Percentiles rank a stretch among this genome's conserved stretches.
These are phyloP conservation scores for Yamadazyma paraphyllophila DNA, from an alignment of 805 yeast species.

Conservation along the genomic window DNA sequence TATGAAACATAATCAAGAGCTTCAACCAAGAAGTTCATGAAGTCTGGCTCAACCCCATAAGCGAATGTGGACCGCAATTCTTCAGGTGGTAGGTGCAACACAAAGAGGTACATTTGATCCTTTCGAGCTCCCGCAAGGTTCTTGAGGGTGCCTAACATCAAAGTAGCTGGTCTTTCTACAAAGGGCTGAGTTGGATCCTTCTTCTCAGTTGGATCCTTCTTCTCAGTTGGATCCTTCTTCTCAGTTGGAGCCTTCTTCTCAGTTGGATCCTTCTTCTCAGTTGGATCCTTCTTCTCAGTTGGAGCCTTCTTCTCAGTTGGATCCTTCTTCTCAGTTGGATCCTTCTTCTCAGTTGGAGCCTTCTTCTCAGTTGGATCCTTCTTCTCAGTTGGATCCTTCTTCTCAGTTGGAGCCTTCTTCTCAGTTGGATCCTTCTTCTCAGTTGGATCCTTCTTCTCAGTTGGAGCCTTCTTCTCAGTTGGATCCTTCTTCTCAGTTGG, in stretches of 20 bases:
- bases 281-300: neutral
- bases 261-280: neutral
- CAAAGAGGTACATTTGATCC: conserved; percentile 33
- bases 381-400: neutral
- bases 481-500: neutral
- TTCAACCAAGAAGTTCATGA: conserved; percentile 47
- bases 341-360: neutral
- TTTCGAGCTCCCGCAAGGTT: conserved; percentile 25
- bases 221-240: neutral
- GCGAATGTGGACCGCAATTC: conserved; percentile 32
- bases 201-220: neutral
- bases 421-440: neutral
- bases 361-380: neutral
- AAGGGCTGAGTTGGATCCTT: conserved; percentile 8
- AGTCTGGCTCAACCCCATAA: conserved; percentile 49
- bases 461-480: neutral
- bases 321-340: neutral
- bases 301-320: neutral
- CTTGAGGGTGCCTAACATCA: conserved; percentile 25
- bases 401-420: neutral
- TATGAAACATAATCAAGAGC: conserved; percentile 29
- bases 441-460: neutral
- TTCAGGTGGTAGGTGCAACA: conserved; percentile 26
- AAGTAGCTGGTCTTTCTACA: conserved; percentile 19
- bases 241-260: neutral